Conservation (phyloP, 495 filamentous ascomycete genomes). For the Letharia columbiana region DNA sequence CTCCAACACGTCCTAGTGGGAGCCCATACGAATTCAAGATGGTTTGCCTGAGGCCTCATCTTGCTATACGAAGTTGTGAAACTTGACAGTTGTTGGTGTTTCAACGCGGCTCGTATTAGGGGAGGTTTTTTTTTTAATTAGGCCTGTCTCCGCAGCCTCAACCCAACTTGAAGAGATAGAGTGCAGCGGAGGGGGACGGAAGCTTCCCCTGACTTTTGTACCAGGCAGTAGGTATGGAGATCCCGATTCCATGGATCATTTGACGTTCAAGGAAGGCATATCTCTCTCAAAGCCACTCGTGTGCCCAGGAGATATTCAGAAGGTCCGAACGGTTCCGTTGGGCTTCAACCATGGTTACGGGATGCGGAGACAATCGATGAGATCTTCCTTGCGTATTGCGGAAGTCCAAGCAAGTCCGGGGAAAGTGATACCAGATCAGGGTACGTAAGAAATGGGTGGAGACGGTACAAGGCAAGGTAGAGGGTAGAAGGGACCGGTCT, state of each 20-base stretch:
- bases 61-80: background rate
- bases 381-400: background rate
- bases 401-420: background rate
- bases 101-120: background rate
- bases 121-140: background rate
- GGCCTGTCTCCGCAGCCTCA: background rate
- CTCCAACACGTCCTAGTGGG: background rate
- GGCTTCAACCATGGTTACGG: background rate
- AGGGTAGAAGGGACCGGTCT: constrained; percentile 4
- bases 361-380: background rate
- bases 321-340: background rate
- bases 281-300: background rate
- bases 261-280: background rate
- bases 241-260: background rate
- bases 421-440: background rate
- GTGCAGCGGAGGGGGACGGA: background rate
- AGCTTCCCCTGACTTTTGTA: background rate
- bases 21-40: background rate
- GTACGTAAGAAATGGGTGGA: background rate
- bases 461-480: background rate
- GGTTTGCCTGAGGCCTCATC: background rate
- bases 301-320: background rate
- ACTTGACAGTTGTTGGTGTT: constrained; percentile 1
- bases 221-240: background rate
- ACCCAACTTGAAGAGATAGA: background rate